phyloP scores from a whole-genome alignment of 2,329 filamentous ascomycete species.

The Xylaria arbuscula region DNA sequence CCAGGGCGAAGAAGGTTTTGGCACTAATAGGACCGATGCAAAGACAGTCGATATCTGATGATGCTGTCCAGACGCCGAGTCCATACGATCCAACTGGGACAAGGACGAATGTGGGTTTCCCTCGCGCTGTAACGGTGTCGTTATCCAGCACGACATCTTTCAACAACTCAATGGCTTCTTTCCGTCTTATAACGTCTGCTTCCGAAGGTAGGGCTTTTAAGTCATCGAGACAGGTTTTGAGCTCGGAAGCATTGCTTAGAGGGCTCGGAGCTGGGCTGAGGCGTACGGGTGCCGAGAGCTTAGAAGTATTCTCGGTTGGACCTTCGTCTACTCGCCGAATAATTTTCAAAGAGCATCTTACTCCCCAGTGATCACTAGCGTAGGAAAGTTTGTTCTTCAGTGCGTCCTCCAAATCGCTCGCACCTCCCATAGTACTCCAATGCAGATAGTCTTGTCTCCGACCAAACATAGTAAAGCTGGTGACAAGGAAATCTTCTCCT shows the following conservation, averaged over 20 bases:
- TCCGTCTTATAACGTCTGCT: conserved; percentile 56
- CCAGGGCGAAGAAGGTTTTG: conserved; percentile 70
- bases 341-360: conserved; percentile 58
- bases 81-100: conserved; percentile 74
- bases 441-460: conserved; percentile 49
- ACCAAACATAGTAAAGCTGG: conserved; percentile 69
- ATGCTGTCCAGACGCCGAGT: conserved; percentile 68
- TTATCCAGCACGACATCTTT: conserved; percentile 55
- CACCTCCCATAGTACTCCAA: conserved; percentile 9
- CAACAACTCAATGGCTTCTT: conserved; percentile 59
- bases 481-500: conserved; percentile 52
- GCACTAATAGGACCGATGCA: conserved; percentile 72
- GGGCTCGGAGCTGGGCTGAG: conserved; percentile 46
- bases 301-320: conserved; percentile 39
- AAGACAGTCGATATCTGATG: conserved; percentile 74
- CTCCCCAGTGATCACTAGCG: conserved; percentile 69
- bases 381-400: conserved; percentile 41
- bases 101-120: conserved; percentile 59
- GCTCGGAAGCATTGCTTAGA: conserved; percentile 49
- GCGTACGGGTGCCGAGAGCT: conserved; percentile 51
- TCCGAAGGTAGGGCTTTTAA: conserved; percentile 59
- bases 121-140: conserved; percentile 38
- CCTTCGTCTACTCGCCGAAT: conserved; percentile 26
- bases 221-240: conserved; percentile 54
- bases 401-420: conserved; percentile 19